Conservation (phyloP, 352 stramenopile species). For the Phytopythium chamaehyphon region DNA sequence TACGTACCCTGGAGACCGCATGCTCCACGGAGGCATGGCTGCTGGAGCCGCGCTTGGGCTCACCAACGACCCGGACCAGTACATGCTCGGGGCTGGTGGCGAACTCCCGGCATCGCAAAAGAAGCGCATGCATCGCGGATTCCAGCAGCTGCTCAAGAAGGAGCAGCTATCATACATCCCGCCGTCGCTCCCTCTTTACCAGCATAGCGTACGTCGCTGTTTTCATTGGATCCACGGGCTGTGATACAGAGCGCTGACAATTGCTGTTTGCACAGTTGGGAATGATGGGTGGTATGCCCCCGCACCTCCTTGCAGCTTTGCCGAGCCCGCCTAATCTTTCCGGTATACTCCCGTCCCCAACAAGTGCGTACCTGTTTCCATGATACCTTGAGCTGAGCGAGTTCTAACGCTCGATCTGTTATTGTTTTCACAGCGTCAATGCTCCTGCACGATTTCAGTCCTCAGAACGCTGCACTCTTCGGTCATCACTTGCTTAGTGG, state of each 20-base stretch:
- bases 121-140: constrained; percentile 69
- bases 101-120: constrained; percentile 34
- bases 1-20: constrained; percentile 14
- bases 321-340: constrained; percentile 71
- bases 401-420: neutral
- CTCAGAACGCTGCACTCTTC: constrained; percentile 47
- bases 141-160: constrained; percentile 78
- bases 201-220: constrained; percentile 44
- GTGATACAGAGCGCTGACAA: neutral
- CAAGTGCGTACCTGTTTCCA: constrained; percentile 46
- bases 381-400: no score
- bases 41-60: constrained; percentile 35
- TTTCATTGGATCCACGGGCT: neutral
- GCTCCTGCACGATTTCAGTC: constrained; percentile 77
- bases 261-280: constrained; percentile 35
- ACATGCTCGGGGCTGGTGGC: constrained; percentile 41
- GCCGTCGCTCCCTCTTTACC: constrained; percentile 61
- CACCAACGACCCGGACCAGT: constrained; percentile 66
- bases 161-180: constrained; percentile 66
- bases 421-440: constrained; percentile 43
- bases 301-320: constrained; percentile 55
- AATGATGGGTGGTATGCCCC: constrained; percentile 53
- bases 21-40: constrained; percentile 16
- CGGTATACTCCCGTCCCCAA: constrained; percentile 71
- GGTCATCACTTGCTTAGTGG: constrained; percentile 37